Conservation (phyloP, 345 rosid genomes). For the Citrus mangshanensis region DNA sequence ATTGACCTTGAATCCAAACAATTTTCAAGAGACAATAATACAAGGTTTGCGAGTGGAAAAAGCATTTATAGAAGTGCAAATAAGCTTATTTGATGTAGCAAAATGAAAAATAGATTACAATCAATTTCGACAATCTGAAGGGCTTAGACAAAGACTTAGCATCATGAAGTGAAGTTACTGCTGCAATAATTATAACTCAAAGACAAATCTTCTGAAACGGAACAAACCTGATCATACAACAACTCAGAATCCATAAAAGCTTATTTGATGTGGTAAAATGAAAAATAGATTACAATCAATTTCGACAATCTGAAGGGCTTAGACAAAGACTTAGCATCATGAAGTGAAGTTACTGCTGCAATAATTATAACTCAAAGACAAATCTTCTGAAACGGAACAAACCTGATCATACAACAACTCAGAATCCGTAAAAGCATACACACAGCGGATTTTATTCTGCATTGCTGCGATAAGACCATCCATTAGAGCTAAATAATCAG, state of each 20-base stretch:
- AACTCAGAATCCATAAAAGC: constrained; percentile 73
- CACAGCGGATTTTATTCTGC: constrained; percentile 49
- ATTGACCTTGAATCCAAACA: not conserved
- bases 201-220: not conserved
- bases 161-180: not conserved
- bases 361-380: not conserved
- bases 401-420: constrained; percentile 69
- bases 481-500: constrained; percentile 78
- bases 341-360: not conserved
- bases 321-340: not conserved
- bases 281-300: not conserved
- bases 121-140: not conserved
- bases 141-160: not conserved
- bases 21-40: not conserved
- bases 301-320: not conserved
- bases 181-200: not conserved
- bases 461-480: constrained; percentile 78
- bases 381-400: constrained; percentile 5
- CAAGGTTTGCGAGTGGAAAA: not conserved
- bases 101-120: not conserved
- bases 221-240: constrained; percentile 71
- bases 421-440: constrained; percentile 81
- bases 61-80: not conserved
- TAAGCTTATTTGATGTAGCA: not conserved
- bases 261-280: not conserved